phyloP scores from a whole-genome alignment of 2,329 filamentous ascomycete species.

The Stagonosporopsis rhizophila region DNA sequence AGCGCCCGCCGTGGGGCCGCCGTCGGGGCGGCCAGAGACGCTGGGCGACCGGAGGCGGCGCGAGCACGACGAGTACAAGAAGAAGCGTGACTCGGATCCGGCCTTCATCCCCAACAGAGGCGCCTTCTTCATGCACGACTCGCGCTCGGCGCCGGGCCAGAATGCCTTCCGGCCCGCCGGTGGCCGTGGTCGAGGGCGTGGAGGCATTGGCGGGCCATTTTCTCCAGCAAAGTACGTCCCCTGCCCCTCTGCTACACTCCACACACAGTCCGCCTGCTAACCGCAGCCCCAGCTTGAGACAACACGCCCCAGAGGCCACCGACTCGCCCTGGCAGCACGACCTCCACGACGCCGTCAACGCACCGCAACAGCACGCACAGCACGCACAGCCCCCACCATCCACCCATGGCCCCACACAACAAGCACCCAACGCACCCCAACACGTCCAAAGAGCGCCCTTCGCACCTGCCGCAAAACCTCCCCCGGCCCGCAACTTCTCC shows the following conservation, averaged over 20 bases:
- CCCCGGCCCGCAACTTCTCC: constrained; percentile 65
- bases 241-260: not conserved
- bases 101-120: constrained; percentile 94
- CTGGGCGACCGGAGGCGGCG: constrained; percentile 75
- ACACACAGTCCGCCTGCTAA: not conserved
- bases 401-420: constrained; percentile 19
- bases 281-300: constrained; percentile 51
- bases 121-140: constrained; percentile 97
- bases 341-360: constrained; percentile 76
- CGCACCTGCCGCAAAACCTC: constrained; percentile 39
- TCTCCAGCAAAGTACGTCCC: constrained; percentile 67
- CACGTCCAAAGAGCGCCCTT: constrained; percentile 18
- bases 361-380: constrained; percentile 31
- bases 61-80: constrained; percentile 90
- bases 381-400: constrained; percentile 21
- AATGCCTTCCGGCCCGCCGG: constrained; percentile 75
- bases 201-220: constrained; percentile 59
- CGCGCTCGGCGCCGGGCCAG: constrained; percentile 76
- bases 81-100: constrained; percentile 85
- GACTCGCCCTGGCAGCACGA: constrained; percentile 90
- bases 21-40: constrained; percentile 56
- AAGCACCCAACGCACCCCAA: not conserved
- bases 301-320: constrained; percentile 60
- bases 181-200: constrained; percentile 66
- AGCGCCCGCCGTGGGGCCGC: constrained; percentile 46